Percentiles rank a stretch among this genome's conserved stretches.
phyloP scores from a whole-genome alignment of 768 basidiomycete genomes.

The Mycena filopes region DNA sequence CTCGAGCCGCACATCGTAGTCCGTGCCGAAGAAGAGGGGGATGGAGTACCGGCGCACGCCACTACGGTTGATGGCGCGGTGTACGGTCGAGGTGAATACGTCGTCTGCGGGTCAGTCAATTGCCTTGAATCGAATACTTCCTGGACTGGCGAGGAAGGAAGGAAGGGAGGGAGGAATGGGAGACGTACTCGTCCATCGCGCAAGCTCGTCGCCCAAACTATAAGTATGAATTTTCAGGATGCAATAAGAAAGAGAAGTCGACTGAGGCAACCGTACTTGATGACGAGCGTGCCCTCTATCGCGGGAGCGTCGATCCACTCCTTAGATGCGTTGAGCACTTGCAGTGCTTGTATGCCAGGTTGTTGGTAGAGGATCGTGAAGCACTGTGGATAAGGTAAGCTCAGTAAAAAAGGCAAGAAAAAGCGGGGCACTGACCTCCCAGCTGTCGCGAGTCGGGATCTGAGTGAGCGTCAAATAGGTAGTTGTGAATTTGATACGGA shows the following conservation, averaged over 20 bases:
- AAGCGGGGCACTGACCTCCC: slow-evolving; percentile 57
- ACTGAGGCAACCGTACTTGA: too few species aligned
- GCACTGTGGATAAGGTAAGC: too few species aligned
- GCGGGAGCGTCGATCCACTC: slow-evolving; percentile 87
- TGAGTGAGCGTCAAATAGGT: background rate
- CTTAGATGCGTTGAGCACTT: slow-evolving; percentile 81
- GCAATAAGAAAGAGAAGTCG: background rate
- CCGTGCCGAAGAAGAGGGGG: slow-evolving; percentile 91
- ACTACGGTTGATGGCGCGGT: slow-evolving; percentile 84
- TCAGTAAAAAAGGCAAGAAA: too few species aligned
- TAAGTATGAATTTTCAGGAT: too few species aligned
- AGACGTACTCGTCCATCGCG: slow-evolving; percentile 88
- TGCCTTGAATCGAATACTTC: too few species aligned
- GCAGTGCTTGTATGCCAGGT: slow-evolving; percentile 76
- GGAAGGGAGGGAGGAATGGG: too few species aligned
- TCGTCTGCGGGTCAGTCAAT: too few species aligned
- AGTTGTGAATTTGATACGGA: slow-evolving; percentile 49
- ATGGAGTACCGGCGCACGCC: slow-evolving; percentile 83
- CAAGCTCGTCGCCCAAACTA: slow-evolving; percentile 86
- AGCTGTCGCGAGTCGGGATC: slow-evolving; percentile 40
- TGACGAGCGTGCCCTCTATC: slow-evolving; percentile 83
- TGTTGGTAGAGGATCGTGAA: slow-evolving; percentile 92
- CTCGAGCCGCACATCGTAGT: slow-evolving; percentile 85
- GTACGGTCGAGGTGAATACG: slow-evolving; percentile 90
- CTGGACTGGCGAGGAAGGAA: too few species aligned